Percentiles rank a stretch among this genome's conserved stretches.
Conservation (phyloP, 139 green algal species). For the Desmodesmus armatus region DNA sequence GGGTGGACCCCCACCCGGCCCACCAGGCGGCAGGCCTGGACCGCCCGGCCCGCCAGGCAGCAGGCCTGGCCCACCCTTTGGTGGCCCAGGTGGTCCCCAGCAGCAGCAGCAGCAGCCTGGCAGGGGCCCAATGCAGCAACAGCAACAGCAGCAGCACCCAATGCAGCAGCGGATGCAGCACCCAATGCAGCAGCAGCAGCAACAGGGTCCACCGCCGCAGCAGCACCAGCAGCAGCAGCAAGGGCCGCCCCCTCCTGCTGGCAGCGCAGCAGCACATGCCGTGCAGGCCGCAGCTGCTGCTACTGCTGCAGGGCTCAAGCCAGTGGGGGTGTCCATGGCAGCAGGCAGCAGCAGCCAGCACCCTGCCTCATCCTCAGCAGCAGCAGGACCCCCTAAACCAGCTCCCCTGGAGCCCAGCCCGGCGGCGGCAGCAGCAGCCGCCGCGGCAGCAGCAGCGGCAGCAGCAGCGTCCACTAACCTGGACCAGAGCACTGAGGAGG, state of each 20-base stretch:
- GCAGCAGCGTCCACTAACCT: constrained; percentile 2
- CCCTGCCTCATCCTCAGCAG: too few species aligned
- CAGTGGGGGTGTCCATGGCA: too few species aligned
- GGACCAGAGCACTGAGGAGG: constrained; percentile 13
- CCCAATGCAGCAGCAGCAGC: not conserved
- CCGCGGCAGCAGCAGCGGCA: constrained; percentile 20
- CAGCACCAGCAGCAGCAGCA: constrained; percentile 33
- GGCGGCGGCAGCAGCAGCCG: not conserved
- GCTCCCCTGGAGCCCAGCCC: not conserved
- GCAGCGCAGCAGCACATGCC: not conserved
- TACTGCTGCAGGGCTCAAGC: too few species aligned
- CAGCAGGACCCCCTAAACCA: not conserved
- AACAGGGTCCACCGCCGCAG: not conserved
- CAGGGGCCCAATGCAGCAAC: too few species aligned
- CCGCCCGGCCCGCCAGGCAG: too few species aligned
- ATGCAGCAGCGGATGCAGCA: not conserved
- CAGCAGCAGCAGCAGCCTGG: too few species aligned
- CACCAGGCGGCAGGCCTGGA: too few species aligned
- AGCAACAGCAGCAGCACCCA: not conserved
- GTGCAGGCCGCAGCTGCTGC: not conserved
- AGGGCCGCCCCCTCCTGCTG: not conserved
- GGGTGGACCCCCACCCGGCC: too few species aligned
- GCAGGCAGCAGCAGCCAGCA: too few species aligned
- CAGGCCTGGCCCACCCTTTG: too few species aligned
- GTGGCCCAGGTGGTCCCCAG: too few species aligned